Evolutionary conservation across 1,284 basidiomycete genomes (phyloP), one percentile per base, ranked within the genome.

Genomic region (Waitea zeae): DNA sequence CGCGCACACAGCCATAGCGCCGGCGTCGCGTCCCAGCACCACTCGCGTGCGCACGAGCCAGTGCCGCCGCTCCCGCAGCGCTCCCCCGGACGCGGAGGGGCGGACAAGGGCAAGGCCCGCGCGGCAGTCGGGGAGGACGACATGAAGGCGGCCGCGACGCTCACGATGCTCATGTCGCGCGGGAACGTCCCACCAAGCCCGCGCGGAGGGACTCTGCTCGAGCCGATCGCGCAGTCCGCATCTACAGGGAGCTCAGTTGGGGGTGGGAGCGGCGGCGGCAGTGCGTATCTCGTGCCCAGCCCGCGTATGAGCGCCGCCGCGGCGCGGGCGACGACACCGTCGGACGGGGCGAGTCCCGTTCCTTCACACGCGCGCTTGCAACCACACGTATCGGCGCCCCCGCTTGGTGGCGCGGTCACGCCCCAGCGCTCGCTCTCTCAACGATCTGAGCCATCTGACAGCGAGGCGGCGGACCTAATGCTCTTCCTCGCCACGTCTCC

Each of bases 381-480:
- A n/a, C n/a, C n/a, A n/a, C n/a, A n/a, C n/a, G n/a, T n/a, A n/a
- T n/a, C n/a, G n/a, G n/a, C n/a, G n/a, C n/a, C n/a, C n/a, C n/a
- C n/a, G n/a, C n/a, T n/a, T n/a, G n/a, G n/a, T n/a, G n/a, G n/a
- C n/a, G n/a, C n/a, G n/a, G n/a, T n/a, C n/a, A n/a, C n/a, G n/a
- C n/a, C n/a, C n/a, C n/a, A n/a, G n/a, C n/a, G n/a, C n/a, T n/a
- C n/a, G n/a, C n/a, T n/a, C n/a, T n/a, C n/a, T n/a, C n/a, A n/a
- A n/a, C n/a, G n/a, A n/a, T n/a, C n/a, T n/a, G n/a, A n/a, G n/a
- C n/a, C n/a, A n/a, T 64, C 64, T 19, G 79, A 82, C 45, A 74
- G 68, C 43, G 81, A 84, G 47, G 80, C 81, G 0, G 79, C 81
- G 17, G 77, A 80, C 48, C 54, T 83, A 29, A 78, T 84, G 69